Conservation (phyloP, 2,329 filamentous ascomycete species). For the Teratosphaeria destructans region DNA sequence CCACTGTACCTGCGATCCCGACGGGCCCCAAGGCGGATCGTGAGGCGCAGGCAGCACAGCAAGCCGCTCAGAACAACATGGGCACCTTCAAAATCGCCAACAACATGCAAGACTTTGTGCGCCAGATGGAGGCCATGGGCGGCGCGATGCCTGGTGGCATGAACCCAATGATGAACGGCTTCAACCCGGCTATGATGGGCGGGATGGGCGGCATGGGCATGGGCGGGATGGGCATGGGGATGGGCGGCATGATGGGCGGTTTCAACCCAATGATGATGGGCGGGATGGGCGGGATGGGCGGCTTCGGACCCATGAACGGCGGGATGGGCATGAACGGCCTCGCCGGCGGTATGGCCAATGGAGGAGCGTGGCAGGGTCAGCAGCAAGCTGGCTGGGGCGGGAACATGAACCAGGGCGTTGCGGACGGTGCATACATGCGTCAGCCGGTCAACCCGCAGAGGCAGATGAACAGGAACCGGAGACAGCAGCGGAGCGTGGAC, state of each 20-base stretch:
- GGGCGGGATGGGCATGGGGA: slow-evolving; percentile 9
- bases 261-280: slow-evolving; percentile 18
- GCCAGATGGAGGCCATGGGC: slow-evolving; percentile 35
- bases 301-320: slow-evolving; percentile 10
- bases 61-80: background rate
- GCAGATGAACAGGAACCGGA: slow-evolving; percentile 46
- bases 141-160: slow-evolving; percentile 18
- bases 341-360: slow-evolving; percentile 10
- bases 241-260: slow-evolving; percentile 11
- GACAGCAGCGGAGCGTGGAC: slow-evolving; percentile 66
- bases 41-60: background rate
- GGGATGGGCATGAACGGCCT: slow-evolving; percentile 24
- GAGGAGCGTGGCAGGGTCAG: slow-evolving; percentile 7
- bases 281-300: slow-evolving; percentile 10
- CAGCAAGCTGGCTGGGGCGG: slow-evolving; percentile 12
- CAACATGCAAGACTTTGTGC: slow-evolving; percentile 31
- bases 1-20: slow-evolving; percentile 5
- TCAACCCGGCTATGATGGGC: slow-evolving; percentile 12
- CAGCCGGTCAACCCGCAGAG: slow-evolving; percentile 91
- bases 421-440: slow-evolving; percentile 87
- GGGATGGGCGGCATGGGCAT: slow-evolving; percentile 17
- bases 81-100: slow-evolving; percentile 12
- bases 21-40: slow-evolving; percentile 16
- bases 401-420: slow-evolving; percentile 27
- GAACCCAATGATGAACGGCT: slow-evolving; percentile 17